Percentiles rank a stretch among this genome's conserved stretches.
These are phyloP conservation scores for Piromyces finnis DNA, from an alignment of 192 early-diverging fungal genomes.

Conservation along the genomic window DNA sequence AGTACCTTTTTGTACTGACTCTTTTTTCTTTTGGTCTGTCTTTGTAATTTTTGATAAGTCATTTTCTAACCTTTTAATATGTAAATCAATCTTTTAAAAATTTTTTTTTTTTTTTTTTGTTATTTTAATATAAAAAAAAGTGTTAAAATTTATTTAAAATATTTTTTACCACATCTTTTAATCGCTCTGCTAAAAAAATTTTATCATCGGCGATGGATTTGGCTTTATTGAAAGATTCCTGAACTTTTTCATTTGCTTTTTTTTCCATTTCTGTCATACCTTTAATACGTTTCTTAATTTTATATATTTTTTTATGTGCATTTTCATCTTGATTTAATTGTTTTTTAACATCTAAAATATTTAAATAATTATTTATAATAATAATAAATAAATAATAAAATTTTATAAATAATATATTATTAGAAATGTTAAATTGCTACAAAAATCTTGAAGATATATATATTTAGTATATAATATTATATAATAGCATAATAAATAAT, in stretches of 20 bases:
- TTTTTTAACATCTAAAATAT: neutral
- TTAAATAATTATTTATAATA: too few relatives aligned
- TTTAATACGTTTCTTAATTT: neutral
- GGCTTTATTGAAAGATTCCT: neutral
- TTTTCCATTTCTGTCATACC: neutral
- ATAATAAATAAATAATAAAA: too few relatives aligned
- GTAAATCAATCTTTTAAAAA: neutral
- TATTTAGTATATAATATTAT: too few relatives aligned
- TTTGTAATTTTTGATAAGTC: neutral
- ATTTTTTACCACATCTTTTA: neutral
- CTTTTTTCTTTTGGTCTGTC: neutral
- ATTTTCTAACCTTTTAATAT: neutral
- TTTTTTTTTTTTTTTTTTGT: too few relatives aligned
- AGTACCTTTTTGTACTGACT: neutral
- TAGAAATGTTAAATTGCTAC: too few relatives aligned
- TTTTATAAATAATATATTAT: too few relatives aligned
- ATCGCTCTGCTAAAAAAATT: neutral
- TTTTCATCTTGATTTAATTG: neutral
- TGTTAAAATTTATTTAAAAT: too few relatives aligned
- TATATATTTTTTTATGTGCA: neutral
- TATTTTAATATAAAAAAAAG: too few relatives aligned
- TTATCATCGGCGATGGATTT: neutral
- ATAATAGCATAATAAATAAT: neutral
- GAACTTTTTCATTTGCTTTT: neutral
- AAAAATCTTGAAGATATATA: too few relatives aligned